Evolutionary conservation across 2,329 filamentous ascomycete genomes (phyloP), one percentile per base, ranked within the genome.

Genomic region (Cladophialophora bantiana): DNA sequence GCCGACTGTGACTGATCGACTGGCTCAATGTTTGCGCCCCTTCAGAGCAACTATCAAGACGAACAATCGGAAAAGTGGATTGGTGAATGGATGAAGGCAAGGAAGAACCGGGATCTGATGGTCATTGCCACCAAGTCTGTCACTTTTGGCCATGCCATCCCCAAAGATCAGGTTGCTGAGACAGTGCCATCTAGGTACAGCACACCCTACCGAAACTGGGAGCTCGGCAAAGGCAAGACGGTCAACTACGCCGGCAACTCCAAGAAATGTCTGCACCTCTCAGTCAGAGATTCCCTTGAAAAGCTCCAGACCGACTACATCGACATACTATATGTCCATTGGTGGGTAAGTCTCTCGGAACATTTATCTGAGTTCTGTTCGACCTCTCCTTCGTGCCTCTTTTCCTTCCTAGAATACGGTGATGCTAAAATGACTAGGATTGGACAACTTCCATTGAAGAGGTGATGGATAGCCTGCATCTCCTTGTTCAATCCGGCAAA

Each of bases 81-180:
- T 64, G 90, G 90, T 40, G 88, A 90, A 71, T 92, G 63, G 72
- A 71, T 73, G 79, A 73, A 78, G 72, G 83, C 83, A 68, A 84
- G 87, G 9, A 82, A 83, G n/a, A 86, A 86, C 66, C 84, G 90
- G 31, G 89, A 91, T 71, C 81, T 90, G 74, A 85, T 92, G 77
- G 88, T 92, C 15, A 81, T 92, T 62, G 88, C 89, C 0, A 91
- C 89, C 64, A 92, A 92, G 75, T 90, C 83, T 75, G 64, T 35
- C 18, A n/a, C 40, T 80, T 91, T 59, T 88, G 89, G 0, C 90
- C n/a, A 15, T 12, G 5, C 42, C 42, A 15, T 50, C 7, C 36
- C 6, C 9, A 26, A 36, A n/a, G 34, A 3, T 18, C 59, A 15
- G 53, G 38, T 18, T 4, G 45, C 32, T 31, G 20, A 50, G 15